Conservation (phyloP, 768 basidiomycete species). For the Tricholoma saponaceum region DNA sequence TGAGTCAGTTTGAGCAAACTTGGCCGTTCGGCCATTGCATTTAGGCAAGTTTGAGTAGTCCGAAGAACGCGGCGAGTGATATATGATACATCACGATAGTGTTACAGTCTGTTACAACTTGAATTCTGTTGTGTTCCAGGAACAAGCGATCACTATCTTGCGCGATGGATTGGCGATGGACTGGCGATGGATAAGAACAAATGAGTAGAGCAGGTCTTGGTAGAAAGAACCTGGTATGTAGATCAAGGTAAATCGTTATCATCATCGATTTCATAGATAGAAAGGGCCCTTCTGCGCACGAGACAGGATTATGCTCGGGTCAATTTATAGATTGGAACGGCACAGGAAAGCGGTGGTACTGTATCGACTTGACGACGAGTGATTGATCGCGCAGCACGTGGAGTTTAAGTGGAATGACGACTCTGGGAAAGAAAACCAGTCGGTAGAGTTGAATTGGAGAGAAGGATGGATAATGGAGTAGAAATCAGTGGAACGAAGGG, state of each 20-base stretch:
- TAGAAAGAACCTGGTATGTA: neutral
- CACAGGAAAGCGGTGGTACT: neutral
- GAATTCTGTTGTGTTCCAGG: neutral
- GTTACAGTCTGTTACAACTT: neutral
- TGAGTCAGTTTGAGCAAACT: neutral
- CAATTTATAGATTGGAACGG: neutral
- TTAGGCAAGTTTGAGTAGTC: neutral
- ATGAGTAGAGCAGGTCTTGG: neutral
- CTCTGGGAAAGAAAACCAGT: neutral
- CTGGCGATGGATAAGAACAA: neutral
- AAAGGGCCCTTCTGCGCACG: neutral
- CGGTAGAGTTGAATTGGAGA: neutral
- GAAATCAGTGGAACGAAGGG: neutral
- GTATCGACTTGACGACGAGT: neutral
- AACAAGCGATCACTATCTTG: neutral
- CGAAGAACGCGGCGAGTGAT: neutral
- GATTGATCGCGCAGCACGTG: neutral
- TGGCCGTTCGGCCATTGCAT: neutral
- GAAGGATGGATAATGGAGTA: neutral
- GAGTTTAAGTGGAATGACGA: neutral
- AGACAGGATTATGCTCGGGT: neutral
- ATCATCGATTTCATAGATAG: constrained; percentile 12
- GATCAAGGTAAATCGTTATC: constrained; percentile 16
- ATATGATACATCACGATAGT: neutral
- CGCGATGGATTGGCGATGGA: neutral